Evolutionary conservation across 75 land plant species (phyloP).

Genomic region (Cupressus sempervirens): DNA sequence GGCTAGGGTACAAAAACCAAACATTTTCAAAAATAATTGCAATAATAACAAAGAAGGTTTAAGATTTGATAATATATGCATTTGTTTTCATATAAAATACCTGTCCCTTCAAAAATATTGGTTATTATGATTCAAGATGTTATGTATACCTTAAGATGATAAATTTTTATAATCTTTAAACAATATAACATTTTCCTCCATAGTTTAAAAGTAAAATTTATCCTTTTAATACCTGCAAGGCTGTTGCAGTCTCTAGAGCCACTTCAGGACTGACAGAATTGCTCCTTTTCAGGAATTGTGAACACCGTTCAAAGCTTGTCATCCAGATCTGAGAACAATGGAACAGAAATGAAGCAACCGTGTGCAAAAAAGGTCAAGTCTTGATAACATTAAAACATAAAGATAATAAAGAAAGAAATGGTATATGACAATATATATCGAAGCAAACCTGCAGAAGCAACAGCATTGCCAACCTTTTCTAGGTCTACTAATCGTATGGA

Average conservation of each 20-base stretch:
- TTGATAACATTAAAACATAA: not conserved
- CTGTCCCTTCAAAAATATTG: not conserved
- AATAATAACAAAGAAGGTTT: not conserved
- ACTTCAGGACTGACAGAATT: conserved; percentile 85
- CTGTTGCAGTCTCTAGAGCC: conserved; percentile 92
- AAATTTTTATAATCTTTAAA: not conserved
- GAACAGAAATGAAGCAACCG: not conserved
- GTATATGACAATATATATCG: not conserved
- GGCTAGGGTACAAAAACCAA: not conserved
- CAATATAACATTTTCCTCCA: not conserved
- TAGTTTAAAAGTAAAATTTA: not conserved
- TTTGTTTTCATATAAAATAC: not conserved
- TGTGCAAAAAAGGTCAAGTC: not conserved
- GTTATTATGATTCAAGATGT: not conserved
- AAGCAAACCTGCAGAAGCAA: not conserved
- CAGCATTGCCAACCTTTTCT: not conserved
- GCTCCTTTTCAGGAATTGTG: conserved; percentile 76
- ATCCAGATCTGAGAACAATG: conserved; percentile 59
- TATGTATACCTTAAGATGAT: not conserved
- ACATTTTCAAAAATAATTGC: not conserved
- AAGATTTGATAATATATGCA: not conserved
- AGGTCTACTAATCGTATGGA: not conserved
- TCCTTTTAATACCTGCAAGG: conserved; percentile 70
- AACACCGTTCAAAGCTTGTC: conserved; percentile 77
- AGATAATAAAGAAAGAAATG: not conserved